phyloP scores from a whole-genome alignment of 139 green algal species.

The Picochlorum sp. region DNA sequence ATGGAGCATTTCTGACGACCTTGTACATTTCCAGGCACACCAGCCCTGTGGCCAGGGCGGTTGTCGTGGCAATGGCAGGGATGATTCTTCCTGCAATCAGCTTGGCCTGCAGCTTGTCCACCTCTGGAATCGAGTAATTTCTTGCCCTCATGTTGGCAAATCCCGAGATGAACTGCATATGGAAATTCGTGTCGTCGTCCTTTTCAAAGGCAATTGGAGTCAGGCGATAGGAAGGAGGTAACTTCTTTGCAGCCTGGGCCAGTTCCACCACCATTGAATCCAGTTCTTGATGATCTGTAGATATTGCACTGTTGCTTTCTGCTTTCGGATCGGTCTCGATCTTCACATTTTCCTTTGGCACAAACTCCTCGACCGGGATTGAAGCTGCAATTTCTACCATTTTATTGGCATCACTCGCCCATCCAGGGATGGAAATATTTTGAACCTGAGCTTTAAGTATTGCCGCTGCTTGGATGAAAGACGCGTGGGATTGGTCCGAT shows the following conservation, averaged over 20 bases:
- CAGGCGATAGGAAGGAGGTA: constrained; percentile 56
- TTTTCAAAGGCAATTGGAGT: constrained; percentile 82
- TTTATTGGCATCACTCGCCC: constrained; percentile 38
- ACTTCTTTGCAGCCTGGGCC: constrained; percentile 14
- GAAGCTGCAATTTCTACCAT: constrained; percentile 39
- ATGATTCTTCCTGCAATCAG: constrained; percentile 97
- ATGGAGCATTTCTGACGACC: constrained; percentile 52
- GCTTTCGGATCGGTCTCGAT: constrained; percentile 98
- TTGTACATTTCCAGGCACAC: constrained; percentile 99
- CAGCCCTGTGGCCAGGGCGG: constrained; percentile 85
- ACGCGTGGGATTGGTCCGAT: constrained; percentile 57
- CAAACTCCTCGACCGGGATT: constrained; percentile 70
- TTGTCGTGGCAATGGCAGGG: constrained; percentile 95
- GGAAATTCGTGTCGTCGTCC: constrained; percentile 96
- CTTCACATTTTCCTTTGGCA: constrained; percentile 75
- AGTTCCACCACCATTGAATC: constrained; percentile 62
- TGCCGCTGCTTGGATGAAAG: constrained; percentile 71
- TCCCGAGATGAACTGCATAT: constrained; percentile 88
- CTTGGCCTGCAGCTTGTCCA: constrained; percentile 93
- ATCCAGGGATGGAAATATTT: constrained; percentile 65
- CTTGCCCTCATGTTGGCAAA: constrained; percentile 96
- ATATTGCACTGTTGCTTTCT: constrained; percentile 4
- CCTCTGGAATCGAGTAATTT: constrained; percentile 82
- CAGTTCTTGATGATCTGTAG: constrained; percentile 34
- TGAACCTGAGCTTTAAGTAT: constrained; percentile 86